Conservation (phyloP, 106 monocot genomes). For the Posidonia australis region DNA sequence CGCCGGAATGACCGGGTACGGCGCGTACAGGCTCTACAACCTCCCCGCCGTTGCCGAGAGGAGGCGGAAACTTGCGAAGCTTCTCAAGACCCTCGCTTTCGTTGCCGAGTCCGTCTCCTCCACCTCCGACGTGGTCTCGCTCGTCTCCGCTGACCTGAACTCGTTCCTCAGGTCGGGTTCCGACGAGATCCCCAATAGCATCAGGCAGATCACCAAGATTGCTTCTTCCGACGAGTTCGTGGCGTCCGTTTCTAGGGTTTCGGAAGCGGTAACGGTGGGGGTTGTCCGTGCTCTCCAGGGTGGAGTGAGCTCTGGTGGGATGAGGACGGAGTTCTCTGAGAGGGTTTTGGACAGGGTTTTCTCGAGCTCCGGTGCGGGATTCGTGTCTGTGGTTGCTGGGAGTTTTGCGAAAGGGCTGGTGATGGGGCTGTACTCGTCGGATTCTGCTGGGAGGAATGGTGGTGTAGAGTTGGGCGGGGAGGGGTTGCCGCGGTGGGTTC, state of each 20-base stretch:
- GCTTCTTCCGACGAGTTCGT: constrained; percentile 42
- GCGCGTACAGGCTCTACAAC: constrained; percentile 54
- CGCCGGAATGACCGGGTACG: constrained; percentile 33
- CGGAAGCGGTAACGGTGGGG: constrained; percentile 54
- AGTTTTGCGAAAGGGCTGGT: constrained; percentile 54
- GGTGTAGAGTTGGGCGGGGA: constrained; percentile 4
- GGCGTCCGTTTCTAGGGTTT: constrained; percentile 33
- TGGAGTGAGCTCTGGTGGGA: background rate
- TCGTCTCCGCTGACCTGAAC: constrained; percentile 52
- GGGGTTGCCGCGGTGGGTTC: constrained; percentile 26
- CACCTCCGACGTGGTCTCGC: constrained; percentile 33
- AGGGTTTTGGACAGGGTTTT: constrained; percentile 37
- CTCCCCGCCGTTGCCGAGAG: constrained; percentile 33
- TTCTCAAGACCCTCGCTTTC: constrained; percentile 26
- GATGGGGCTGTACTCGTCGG: constrained; percentile 19
- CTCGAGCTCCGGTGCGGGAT: constrained; percentile 39
- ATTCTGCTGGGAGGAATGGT: background rate
- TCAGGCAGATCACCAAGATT: constrained; percentile 55
- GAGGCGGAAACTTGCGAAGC: constrained; percentile 18
- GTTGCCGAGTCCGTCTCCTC: constrained; percentile 34
- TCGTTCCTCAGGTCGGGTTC: constrained; percentile 59
- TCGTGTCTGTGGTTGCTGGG: constrained; percentile 48
- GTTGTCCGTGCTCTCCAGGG: constrained; percentile 20
- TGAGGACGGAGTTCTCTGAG: constrained; percentile 16
- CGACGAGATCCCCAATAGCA: constrained; percentile 45